These are phyloP conservation scores for Kwoniella bestiolae DNA, from an alignment of 768 basidiomycete species.

Conservation along the genomic window DNA sequence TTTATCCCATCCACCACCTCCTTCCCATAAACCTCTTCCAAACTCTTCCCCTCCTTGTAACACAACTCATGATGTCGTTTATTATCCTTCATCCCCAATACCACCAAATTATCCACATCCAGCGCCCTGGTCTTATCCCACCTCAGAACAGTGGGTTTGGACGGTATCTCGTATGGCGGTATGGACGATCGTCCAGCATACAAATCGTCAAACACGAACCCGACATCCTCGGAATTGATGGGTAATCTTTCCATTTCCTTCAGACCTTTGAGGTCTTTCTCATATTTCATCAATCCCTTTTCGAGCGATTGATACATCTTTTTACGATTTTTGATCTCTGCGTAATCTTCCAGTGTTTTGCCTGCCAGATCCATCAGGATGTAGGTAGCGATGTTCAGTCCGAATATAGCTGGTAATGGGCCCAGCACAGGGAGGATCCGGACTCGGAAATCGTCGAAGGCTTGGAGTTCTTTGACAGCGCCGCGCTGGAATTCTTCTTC, in stretches of 20 bases:
- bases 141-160: conserved; percentile 73
- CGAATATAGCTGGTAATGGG: conserved; percentile 87
- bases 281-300: conserved; percentile 74
- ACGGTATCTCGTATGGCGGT: conserved; percentile 76
- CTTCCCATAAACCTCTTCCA: conserved; percentile 72
- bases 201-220: conserved; percentile 84
- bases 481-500: conserved; percentile 93
- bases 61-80: conserved; percentile 64
- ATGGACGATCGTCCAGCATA: conserved; percentile 72
- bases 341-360: conserved; percentile 78
- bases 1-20: conserved; percentile 67
- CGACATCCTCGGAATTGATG: conserved; percentile 80
- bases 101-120: conserved; percentile 78
- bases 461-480: conserved; percentile 81
- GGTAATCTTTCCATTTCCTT: conserved; percentile 59
- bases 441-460: conserved; percentile 90
- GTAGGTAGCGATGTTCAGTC: conserved; percentile 85
- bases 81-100: conserved; percentile 77
- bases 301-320: conserved; percentile 82
- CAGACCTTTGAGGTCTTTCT: conserved; percentile 68
- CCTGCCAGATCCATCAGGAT: conserved; percentile 83
- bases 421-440: conserved; percentile 90
- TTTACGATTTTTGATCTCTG: conserved; percentile 81
- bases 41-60: conserved; percentile 56
- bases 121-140: conserved; percentile 76